Conservation (phyloP, 768 basidiomycete genomes). For the Exsudoporus frostii region DNA sequence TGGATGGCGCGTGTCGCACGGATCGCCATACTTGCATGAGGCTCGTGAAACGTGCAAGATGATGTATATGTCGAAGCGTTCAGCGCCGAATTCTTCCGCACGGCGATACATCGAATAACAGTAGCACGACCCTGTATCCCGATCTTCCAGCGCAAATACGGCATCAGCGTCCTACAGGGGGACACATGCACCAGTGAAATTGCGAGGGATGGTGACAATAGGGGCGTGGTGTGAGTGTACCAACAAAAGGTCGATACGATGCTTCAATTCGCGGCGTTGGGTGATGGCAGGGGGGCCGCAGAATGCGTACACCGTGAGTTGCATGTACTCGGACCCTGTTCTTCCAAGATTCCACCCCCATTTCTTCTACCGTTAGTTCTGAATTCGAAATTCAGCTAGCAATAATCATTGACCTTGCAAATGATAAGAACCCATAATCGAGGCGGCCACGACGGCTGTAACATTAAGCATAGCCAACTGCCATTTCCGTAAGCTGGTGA, state of each 20-base stretch:
- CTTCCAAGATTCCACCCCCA: not conserved
- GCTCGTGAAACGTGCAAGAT: slow-evolving; percentile 2
- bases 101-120: not conserved
- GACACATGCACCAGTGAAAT: not conserved
- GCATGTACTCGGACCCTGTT: not conserved
- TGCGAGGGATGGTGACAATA: not conserved
- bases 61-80: not conserved
- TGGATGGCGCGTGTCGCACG: not conserved
- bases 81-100: not conserved
- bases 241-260: not conserved
- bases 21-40: slow-evolving; percentile 1
- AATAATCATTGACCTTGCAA: slow-evolving; percentile 1
- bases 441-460: not conserved
- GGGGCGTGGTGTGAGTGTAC: not conserved
- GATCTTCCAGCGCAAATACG: not conserved
- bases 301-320: not conserved
- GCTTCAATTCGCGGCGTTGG: not conserved
- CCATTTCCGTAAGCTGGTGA: slow-evolving; percentile 14
- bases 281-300: not conserved
- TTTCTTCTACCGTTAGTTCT: not conserved
- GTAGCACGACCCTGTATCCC: not conserved
- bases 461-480: slow-evolving; percentile 18
- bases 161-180: not conserved
- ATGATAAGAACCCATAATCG: not conserved
- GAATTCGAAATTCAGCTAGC: slow-evolving; percentile 10